phyloP scores from a whole-genome alignment of 2,329 filamentous ascomycete genomes.

The Aurifilum marmelostoma region DNA sequence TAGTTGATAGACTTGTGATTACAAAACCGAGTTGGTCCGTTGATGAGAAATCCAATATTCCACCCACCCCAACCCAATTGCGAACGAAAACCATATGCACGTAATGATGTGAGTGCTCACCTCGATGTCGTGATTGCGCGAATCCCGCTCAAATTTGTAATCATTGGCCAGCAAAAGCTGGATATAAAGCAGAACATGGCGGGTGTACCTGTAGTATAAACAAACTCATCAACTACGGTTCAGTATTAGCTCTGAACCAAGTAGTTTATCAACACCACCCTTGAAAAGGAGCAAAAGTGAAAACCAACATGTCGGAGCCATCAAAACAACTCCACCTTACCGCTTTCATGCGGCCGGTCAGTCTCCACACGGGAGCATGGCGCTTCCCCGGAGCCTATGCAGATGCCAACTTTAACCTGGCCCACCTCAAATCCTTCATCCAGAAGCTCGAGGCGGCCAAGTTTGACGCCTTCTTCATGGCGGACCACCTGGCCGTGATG shows the following conservation, averaged over 20 bases:
- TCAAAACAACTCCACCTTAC: constrained; percentile 55
- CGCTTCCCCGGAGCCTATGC: constrained; percentile 57
- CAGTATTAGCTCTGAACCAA: too few species aligned
- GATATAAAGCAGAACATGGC: neutral
- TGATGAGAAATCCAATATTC: neutral
- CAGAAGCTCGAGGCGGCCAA: constrained; percentile 57
- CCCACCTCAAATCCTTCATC: constrained; percentile 56
- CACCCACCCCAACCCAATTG: neutral
- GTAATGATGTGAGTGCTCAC: constrained; percentile 11
- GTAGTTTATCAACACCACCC: too few species aligned
- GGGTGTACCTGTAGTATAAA: neutral
- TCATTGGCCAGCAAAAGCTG: neutral
- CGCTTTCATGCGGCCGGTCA: constrained; percentile 62
- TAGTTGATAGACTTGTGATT: neutral
- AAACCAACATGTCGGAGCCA: constrained; percentile 25
- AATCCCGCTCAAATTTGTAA: constrained; percentile 8
- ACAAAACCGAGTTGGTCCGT: neutral
- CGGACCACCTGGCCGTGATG: constrained; percentile 56
- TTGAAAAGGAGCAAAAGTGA: too few species aligned
- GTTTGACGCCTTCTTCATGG: constrained; percentile 62
- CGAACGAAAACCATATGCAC: neutral
- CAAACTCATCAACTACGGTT: too few species aligned
- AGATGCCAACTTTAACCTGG: constrained; percentile 62
- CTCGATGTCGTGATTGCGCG: constrained; percentile 13
- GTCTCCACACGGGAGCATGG: constrained; percentile 60